A percentile compares a stretch with the other conserved stretches of the same genome.
Evolutionary conservation across 768 basidiomycete genomes (phyloP).

Genomic region (Roridomyces roridus): DNA sequence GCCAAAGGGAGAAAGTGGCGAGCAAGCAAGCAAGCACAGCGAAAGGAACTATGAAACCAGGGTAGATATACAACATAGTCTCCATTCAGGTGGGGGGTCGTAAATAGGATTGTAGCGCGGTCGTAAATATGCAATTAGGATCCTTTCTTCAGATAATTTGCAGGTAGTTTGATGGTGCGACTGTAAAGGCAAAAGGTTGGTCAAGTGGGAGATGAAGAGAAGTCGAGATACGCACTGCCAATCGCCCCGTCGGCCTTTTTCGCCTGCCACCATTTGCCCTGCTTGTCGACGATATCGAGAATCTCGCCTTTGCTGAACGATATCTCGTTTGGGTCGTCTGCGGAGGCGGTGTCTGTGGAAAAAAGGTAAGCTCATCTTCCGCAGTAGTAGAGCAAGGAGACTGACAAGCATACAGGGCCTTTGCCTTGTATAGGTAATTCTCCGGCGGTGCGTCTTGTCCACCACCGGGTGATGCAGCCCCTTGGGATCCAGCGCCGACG

Average conservation of each 20-base stretch:
- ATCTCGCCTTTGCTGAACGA: conserved; percentile 92
- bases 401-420: conserved; percentile 90
- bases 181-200: conserved; percentile 39
- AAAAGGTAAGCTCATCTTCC: conserved; percentile 21
- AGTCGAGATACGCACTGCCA: conserved; percentile 82
- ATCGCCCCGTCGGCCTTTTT: conserved; percentile 75
- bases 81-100: conserved; percentile 13
- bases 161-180: conserved; percentile 87
- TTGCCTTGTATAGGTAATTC: conserved; percentile 74
- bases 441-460: conserved; percentile 40
- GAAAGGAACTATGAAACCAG: conserved; percentile 16
- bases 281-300: conserved; percentile 91
- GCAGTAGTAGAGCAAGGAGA: conserved; percentile 24
- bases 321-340: conserved; percentile 96
- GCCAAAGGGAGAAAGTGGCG: conserved; percentile 2
- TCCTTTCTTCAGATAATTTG: conserved; percentile 74
- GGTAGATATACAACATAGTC: conserved; percentile 26
- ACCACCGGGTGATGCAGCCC: conserved; percentile 42
- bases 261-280: conserved; percentile 94
- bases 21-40: conserved; percentile 3
- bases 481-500: conserved; percentile 53
- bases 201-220: not conserved
- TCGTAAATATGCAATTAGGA: conserved; percentile 27
- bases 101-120: conserved; percentile 18
- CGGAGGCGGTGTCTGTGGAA: conserved; percentile 82